Conservation (phyloP, 768 basidiomycete genomes). For the Amanita rimosa region DNA sequence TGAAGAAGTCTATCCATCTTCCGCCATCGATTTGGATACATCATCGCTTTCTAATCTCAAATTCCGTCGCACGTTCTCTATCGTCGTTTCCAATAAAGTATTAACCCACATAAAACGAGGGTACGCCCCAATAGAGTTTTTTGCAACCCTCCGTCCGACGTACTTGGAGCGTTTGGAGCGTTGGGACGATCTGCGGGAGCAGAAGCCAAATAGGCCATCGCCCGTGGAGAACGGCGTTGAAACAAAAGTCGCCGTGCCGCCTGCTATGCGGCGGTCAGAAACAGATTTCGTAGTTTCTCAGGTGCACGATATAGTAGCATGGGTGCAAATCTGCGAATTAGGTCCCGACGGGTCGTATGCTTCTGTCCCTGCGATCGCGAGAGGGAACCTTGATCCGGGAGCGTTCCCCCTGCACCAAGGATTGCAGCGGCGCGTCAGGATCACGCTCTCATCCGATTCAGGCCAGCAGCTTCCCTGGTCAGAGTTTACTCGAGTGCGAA, state of each 20-base stretch:
- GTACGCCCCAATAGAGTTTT: constrained; percentile 86
- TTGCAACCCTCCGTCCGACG: constrained; percentile 67
- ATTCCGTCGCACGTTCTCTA: constrained; percentile 74
- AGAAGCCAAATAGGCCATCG: constrained; percentile 35
- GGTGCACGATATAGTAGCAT: constrained; percentile 82
- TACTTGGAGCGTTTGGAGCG: constrained; percentile 85
- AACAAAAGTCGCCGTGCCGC: constrained; percentile 29
- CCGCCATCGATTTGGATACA: constrained; percentile 60
- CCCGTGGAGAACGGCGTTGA: constrained; percentile 26
- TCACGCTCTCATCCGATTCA: constrained; percentile 79
- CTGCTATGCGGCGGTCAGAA: constrained; percentile 88
- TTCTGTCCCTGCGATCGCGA: constrained; percentile 74
- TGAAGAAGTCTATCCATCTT: constrained; percentile 78
- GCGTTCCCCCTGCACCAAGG: constrained; percentile 89
- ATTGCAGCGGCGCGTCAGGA: constrained; percentile 69
- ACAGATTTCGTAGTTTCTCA: constrained; percentile 85
- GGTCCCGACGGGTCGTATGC: constrained; percentile 74
- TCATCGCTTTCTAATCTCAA: constrained; percentile 69
- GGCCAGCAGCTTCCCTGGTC: constrained; percentile 86
- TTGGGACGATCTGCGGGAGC: constrained; percentile 91
- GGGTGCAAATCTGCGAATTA: constrained; percentile 80
- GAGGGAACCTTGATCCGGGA: constrained; percentile 68
- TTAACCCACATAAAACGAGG: constrained; percentile 60
- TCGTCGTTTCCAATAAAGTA: constrained; percentile 66
- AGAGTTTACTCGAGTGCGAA: constrained; percentile 59